Evolutionary conservation across 176 grass and related monocot species (phyloP), one percentile per base, ranked within the genome.

Genomic region (Eragrostis curvula): DNA sequence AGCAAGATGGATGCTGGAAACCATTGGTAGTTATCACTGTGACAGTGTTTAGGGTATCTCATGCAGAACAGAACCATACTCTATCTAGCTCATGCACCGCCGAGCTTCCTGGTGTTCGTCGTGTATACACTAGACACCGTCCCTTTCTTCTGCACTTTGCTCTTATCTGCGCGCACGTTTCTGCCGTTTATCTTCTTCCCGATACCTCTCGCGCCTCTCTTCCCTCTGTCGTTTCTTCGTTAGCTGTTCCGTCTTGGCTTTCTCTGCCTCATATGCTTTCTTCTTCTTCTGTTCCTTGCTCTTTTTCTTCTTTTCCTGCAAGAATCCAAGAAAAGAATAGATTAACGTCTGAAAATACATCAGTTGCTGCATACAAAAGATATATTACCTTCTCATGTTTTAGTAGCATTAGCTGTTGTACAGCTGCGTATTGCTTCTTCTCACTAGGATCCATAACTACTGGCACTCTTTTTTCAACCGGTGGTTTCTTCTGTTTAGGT

Each of bases 161-260:
- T 68, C 20, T 68, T 75, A 87, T 74, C 65, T 87, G n/a, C 94
- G 91, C 15, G 77, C 79, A 15, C 91, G 86, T 49, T 92, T 96
- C 77, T 90, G 87, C 61, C 85, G 89, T 81, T 99, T 96, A 70
- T 96, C 96, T 84, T 99, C 89, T 74, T 81, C 70, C 12, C 96
- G 87, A 62, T 99, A 99, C 61, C 93, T 88, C 83, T 90, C 91
- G 2, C 89, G 85, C 57, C 93, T 90, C 73, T 94, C 93, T 73
- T 99, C 93, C 85, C 91, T 84, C 67, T 86, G 91, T 2, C 89
- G 89, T 73, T 99, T 99, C 85, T 92, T 96, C 2, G 80, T 81
- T 48, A 94, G 57, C 42, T 85, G 85, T 72, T 96, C 96, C 0
- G 86, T 79, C 83, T 99, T 96, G 25, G 86, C 82, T 86, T 94